Base-by-base conservation (phyloP, 2,329 filamentous ascomycete genomes). In the Fusarium decemcellulare region DNA sequence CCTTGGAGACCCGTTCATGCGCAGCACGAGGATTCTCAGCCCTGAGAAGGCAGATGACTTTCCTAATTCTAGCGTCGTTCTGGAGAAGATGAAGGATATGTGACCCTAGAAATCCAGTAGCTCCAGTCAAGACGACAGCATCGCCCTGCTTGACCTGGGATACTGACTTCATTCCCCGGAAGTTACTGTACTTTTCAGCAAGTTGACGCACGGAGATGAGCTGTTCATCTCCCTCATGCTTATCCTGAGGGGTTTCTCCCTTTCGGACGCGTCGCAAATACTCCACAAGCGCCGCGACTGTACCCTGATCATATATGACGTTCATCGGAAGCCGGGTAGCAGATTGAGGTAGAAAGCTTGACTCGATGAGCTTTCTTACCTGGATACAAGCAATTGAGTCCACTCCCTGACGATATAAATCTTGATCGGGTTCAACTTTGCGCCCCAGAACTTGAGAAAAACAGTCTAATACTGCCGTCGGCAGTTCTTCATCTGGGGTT, bases 61-160 rank as follows among this genome's bases (percentile, higher is more conserved):
- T 74, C 1, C 48, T 27, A 1, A 73, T 9, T 0, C 36, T 4
- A 0, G 30, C 1, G n/a, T 72, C 56, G 2, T 60, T 44, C 0
- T 43, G 64, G 8, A 76, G 67, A 27, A 67, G 34, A 4, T 75
- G 44, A 5, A 77, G 68, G 2, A 91, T 79, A 68, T 91, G 89
- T 0, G 87, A 83, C 2, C 91, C 91, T 0, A 92, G 81, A 2
- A 89, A 90, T 1, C 91, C 91, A 0, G 91, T 92, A 1, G 86
- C 85, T 2, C 91, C 91, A 0, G 90, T 92, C 5, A 92, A 76
- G 2, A 90, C 77, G 2, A 76, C 60, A 0, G 39, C 57, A 1
- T 52, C 59, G 2, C 50, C 65, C 0, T 3, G 30, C 2, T 34
- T 18, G 5, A 7, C 16, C 1, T 5, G 8, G 1, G 58, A n/a